Conservation (phyloP, 108 stramenopile species). For the Cyclotella distinguenda region DNA sequence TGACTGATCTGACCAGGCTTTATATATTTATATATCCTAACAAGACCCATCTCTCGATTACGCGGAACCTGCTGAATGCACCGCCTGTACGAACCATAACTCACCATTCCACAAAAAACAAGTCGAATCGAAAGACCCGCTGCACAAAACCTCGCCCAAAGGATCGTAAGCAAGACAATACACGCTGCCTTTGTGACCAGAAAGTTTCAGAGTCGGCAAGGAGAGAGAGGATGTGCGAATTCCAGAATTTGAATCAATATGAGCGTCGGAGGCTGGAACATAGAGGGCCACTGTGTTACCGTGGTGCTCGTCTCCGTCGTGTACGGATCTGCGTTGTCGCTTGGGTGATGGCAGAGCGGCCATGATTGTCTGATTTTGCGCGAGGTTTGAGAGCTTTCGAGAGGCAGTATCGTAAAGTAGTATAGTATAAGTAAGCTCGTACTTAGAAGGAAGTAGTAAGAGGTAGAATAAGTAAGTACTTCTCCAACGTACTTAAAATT, state of each 20-base stretch:
- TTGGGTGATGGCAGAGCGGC: conserved; percentile 17
- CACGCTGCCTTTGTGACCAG: conserved; percentile 87
- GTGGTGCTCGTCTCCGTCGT: conserved; percentile 4
- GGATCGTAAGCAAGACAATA: conserved; percentile 80
- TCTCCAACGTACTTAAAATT: too few species aligned
- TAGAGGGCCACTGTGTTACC: conserved; percentile 14
- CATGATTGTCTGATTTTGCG: conserved; percentile 2
- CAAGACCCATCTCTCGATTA: too few species aligned
- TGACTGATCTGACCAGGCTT: too few species aligned
- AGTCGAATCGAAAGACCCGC: conserved; percentile 73
- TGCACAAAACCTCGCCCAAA: conserved; percentile 62
- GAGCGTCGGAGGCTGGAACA: conserved; percentile 14
- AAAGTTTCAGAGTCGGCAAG: conserved; percentile 79
- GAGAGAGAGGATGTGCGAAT: conserved; percentile 68
- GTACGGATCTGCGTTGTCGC: conserved; percentile 21
- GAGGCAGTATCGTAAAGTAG: too few species aligned
- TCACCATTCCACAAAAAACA: conserved; percentile 80
- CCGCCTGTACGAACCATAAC: not conserved
- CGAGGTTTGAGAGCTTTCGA: not conserved
- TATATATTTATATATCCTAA: too few species aligned
- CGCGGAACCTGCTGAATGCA: not conserved
- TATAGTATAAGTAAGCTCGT: too few species aligned
- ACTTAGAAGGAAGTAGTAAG: too few species aligned
- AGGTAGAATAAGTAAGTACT: too few species aligned
- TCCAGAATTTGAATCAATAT: not conserved